These are phyloP conservation scores for Penicillium sp. DNA, from an alignment of 2,329 filamentous ascomycete genomes.

Conservation along the genomic window DNA sequence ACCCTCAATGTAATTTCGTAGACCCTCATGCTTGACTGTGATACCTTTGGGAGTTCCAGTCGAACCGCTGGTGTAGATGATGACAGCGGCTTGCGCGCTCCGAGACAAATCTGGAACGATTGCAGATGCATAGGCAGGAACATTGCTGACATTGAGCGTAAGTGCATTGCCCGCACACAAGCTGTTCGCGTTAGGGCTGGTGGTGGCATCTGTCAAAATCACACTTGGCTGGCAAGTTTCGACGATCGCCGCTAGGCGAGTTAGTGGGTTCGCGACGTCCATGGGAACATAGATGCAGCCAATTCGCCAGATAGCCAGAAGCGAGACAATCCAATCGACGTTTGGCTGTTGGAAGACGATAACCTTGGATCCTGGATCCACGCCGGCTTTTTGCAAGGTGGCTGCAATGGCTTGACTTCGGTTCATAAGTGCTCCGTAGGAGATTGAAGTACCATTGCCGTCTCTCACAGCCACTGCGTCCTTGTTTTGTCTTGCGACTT, in stretches of 20 bases:
- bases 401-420: conserved; percentile 3
- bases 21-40: conserved; percentile 1
- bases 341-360: conserved; percentile 8
- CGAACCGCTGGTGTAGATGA: conserved; percentile 15
- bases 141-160: not conserved
- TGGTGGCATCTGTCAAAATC: not conserved
- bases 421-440: conserved; percentile 7
- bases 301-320: conserved; percentile 11
- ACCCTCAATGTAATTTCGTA: not conserved
- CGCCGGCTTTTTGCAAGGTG: conserved; percentile 1
- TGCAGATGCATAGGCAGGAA: no score
- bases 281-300: conserved; percentile 10
- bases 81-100: not conserved
- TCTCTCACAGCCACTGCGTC: conserved; percentile 2
- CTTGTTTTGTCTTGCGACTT: not conserved
- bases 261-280: not conserved
- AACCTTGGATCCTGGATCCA: not conserved
- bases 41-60: conserved; percentile 19
- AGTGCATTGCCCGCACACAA: not conserved
- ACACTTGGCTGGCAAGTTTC: not conserved
- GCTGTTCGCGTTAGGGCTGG: not conserved
- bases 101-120: not conserved
- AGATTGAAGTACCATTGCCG: not conserved
- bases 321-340: conserved; percentile 5
- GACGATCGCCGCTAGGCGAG: not conserved